Conservation (phyloP, 345 rosid species). For the Aquilaria yunnanensis region DNA sequence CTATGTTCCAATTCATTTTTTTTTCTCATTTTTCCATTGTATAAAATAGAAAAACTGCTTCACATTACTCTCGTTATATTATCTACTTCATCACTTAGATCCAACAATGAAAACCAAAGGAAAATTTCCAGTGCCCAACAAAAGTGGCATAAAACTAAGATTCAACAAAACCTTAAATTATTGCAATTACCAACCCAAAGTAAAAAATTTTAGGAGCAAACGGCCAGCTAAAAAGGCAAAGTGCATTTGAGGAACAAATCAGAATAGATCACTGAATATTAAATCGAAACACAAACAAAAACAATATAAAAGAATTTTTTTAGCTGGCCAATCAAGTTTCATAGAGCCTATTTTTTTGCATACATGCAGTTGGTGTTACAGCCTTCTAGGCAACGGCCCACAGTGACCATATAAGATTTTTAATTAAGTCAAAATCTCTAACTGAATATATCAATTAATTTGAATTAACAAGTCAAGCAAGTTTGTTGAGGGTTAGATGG, state of each 20-base stretch:
- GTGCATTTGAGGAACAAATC: not conserved
- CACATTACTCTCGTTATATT: no score
- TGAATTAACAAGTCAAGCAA: no score
- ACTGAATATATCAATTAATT: no score
- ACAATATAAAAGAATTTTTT: not conserved
- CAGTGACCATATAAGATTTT: no score
- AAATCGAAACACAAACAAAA: slow-evolving; percentile 4
- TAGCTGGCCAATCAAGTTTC: slow-evolving; percentile 61
- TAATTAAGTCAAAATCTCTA: no score
- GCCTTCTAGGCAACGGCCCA: no score
- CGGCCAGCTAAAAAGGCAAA: no score
- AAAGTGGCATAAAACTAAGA: slow-evolving; percentile 1
- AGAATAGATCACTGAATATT: slow-evolving; percentile 9
- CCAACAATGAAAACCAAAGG: slow-evolving; percentile 5
- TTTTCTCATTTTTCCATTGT: not conserved
- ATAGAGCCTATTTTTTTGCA: slow-evolving; percentile 72
- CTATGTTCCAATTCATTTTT: no score
- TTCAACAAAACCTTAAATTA: not conserved
- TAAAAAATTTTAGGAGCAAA: not conserved
- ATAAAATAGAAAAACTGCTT: not conserved
- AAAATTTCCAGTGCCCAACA: not conserved
- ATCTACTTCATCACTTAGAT: not conserved
- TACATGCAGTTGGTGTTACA: slow-evolving; percentile 13
- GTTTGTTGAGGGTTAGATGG: no score
- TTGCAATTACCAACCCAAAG: not conserved